Base-by-base conservation (phyloP, 148 eudicot species). In the Rhododendron ovatum region DNA sequence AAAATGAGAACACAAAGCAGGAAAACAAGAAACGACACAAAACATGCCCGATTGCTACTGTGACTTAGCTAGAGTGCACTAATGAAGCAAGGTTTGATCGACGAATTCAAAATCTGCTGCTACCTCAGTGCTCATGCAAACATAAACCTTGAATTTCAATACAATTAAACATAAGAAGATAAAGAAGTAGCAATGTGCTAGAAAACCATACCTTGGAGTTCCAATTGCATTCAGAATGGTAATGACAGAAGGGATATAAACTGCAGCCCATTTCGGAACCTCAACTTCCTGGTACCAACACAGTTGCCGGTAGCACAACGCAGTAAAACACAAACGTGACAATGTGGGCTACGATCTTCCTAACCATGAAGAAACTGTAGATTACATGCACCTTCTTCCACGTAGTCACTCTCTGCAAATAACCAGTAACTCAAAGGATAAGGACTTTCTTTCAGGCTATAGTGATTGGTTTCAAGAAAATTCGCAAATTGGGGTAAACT, bases 341-440 rank as follows among this genome's bases (percentile, higher is more conserved):
- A 15, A 89, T 41, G 47, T 93, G 93, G 11, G 93, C 92, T 8
- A 91, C 84, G 67, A 91, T 90, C 88, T 93, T 92, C 76, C 94
- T 87, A 4, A 92, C 90, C 1, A 92, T 35, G 91, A 92, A 92
- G 92, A 92, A 92, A 61, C 91, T 90, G 86, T 93, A 91, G n/a
- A 93, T 90, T 73, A 91, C 89, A 57, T 93, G 87, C 33, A 91
- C n/a, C 82, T 93, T 91, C 90, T 93, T 93, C 93, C 91, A 91
- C 53, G 89, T 1, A 5, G 91, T 43, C 10, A 91, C 93, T 88
- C 83, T 91, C 95, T 93, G 92, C 87, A 82, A 24, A 51, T 39
- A 43, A 61, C 41, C 39, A 15, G n/a, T 5, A 71, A 71, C 39
- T 1, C 84, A 22, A 28, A 37, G 57, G 48, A 17, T 51, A 10